Conservation (phyloP, 352 stramenopile genomes). For the Globisporangium solare region DNA sequence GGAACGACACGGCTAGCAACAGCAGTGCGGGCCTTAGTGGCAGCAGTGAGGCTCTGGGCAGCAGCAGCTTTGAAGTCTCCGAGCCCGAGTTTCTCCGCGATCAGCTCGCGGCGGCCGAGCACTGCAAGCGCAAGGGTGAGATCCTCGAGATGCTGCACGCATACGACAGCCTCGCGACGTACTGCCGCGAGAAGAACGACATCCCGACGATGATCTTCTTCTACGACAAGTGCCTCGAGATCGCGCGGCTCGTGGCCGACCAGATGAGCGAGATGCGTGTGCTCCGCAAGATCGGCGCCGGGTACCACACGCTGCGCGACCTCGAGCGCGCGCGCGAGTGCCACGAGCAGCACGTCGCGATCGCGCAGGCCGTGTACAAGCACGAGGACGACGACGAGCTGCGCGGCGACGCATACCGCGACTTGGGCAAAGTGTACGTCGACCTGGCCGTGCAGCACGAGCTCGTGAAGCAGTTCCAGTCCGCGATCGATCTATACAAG, state of each 20-base stretch:
- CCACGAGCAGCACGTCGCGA: slow-evolving; percentile 76
- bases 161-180: slow-evolving; percentile 78
- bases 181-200: slow-evolving; percentile 65
- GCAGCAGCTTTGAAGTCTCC: slow-evolving; percentile 8
- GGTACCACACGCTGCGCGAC: slow-evolving; percentile 74
- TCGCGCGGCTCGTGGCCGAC: slow-evolving; percentile 84
- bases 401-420: slow-evolving; percentile 44
- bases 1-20: slow-evolving; percentile 25
- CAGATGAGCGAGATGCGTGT: slow-evolving; percentile 83
- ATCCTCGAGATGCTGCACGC: slow-evolving; percentile 78
- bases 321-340: slow-evolving; percentile 67
- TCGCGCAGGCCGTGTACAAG: slow-evolving; percentile 69
- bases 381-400: slow-evolving; percentile 55
- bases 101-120: slow-evolving; percentile 83
- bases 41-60: slow-evolving; percentile 1
- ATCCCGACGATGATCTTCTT: neutral
- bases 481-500: slow-evolving; percentile 71
- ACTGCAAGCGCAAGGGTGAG: slow-evolving; percentile 85
- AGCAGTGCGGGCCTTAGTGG: neutral
- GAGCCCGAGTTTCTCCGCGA: slow-evolving; percentile 89
- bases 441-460: slow-evolving; percentile 53
- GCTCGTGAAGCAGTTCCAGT: slow-evolving; percentile 24
- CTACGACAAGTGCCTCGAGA: slow-evolving; percentile 87
- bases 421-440: slow-evolving; percentile 78
- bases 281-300: slow-evolving; percentile 75